Evolutionary conservation across 352 stramenopile genomes (phyloP).

Genomic region (Globisporangium mamillatum): DNA sequence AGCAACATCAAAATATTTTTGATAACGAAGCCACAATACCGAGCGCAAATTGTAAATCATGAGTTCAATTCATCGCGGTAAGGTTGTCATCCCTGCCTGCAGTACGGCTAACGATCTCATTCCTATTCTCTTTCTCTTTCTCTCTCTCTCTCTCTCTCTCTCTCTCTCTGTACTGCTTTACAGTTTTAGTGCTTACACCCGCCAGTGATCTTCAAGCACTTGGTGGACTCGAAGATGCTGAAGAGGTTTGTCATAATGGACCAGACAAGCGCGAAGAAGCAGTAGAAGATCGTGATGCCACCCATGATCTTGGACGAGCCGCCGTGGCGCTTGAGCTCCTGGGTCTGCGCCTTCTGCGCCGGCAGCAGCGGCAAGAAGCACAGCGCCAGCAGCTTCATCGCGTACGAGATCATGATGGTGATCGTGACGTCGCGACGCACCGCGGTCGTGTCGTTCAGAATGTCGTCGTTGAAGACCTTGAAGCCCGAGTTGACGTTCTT

Average conservation of each 20-base stretch:
- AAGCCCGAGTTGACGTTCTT: conserved; percentile 25
- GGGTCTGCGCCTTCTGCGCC: conserved; percentile 24
- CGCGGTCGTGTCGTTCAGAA: conserved; percentile 17
- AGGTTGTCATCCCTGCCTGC: not conserved
- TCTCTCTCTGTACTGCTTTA: not conserved
- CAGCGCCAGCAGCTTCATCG: conserved; percentile 22
- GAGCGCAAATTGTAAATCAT: not conserved
- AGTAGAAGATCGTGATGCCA: conserved; percentile 20
- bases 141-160: not conserved
- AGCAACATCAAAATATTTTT: not conserved
- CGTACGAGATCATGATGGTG: conserved; percentile 26
- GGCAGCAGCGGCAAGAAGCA: conserved; percentile 22
- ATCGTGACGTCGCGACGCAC: conserved; percentile 26
- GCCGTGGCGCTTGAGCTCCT: conserved; percentile 25
- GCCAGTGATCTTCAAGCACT: conserved; percentile 17
- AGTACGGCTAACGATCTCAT: not conserved
- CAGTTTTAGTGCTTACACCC: conserved; percentile 12
- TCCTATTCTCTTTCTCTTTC: not conserved
- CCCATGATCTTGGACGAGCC: conserved; percentile 17
- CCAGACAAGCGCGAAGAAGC: conserved; percentile 18
- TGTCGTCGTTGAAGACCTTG: conserved; percentile 17
- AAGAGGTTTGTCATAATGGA: conserved; percentile 22
- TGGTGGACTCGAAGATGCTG: conserved; percentile 21
- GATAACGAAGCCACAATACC: not conserved
- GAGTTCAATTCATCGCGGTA: not conserved